A percentile compares a stretch with the other conserved stretches of the same genome.
Conservation (phyloP, 768 basidiomycete species). For the Roridomyces roridus region DNA sequence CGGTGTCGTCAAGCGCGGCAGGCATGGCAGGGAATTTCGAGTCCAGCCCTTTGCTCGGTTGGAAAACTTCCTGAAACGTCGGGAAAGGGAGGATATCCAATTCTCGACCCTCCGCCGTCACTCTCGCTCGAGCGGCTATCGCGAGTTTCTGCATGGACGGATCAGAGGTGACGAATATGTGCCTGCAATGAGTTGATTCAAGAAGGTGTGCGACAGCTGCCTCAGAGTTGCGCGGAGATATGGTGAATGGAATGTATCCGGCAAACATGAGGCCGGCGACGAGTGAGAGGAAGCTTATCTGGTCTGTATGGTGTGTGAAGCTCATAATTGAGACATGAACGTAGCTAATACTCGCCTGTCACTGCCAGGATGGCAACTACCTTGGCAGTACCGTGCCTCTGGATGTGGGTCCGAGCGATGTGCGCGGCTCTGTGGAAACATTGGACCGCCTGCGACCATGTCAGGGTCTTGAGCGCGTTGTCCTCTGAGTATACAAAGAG, state of each 20-base stretch:
- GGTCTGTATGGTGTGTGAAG: no score
- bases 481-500: constrained; percentile 33
- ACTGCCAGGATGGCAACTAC: constrained; percentile 34
- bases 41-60: neutral
- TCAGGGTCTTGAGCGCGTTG: constrained; percentile 19
- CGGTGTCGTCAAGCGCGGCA: constrained; percentile 4
- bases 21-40: neutral
- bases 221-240: constrained; percentile 26
- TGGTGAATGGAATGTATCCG: constrained; percentile 26
- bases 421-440: constrained; percentile 33
- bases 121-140: constrained; percentile 5
- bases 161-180: constrained; percentile 32
- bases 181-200: constrained; percentile 21
- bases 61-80: constrained; percentile 14
- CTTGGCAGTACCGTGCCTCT: neutral
- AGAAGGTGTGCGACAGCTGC: constrained; percentile 42
- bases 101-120: neutral
- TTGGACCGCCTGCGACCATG: constrained; percentile 31
- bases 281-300: constrained; percentile 32
- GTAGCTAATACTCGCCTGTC: constrained; percentile 24
- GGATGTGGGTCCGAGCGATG: constrained; percentile 12
- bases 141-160: constrained; percentile 23
- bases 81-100: constrained; percentile 3
- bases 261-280: constrained; percentile 30
- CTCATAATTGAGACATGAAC: neutral